phyloP scores from a whole-genome alignment of 2,329 filamentous ascomycete species.

The Berkeleyomyces rouxiae region DNA sequence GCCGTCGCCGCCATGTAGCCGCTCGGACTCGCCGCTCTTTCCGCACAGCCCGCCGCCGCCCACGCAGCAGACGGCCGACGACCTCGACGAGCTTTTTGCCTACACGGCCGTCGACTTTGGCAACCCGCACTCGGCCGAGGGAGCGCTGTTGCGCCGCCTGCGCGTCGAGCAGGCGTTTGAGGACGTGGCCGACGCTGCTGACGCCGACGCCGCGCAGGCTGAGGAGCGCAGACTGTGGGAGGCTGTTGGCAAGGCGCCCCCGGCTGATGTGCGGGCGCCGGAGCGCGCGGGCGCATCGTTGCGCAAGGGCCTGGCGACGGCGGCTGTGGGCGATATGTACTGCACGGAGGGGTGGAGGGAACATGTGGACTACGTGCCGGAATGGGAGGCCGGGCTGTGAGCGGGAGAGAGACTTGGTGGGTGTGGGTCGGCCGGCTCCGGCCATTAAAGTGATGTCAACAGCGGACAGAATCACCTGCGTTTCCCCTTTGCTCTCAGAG shows the following conservation, averaged over 20 bases:
- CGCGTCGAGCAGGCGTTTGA: slow-evolving; percentile 27
- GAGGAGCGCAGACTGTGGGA: slow-evolving; percentile 32
- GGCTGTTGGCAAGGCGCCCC: slow-evolving; percentile 23
- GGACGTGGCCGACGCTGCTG: slow-evolving; percentile 26
- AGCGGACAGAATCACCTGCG: too few species aligned
- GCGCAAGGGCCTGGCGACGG: not conserved
- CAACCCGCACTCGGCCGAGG: slow-evolving; percentile 22
- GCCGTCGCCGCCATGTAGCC: not conserved
- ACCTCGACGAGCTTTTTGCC: slow-evolving; percentile 23
- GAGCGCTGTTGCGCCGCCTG: slow-evolving; percentile 25
- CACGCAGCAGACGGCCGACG: slow-evolving; percentile 13
- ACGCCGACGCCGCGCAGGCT: slow-evolving; percentile 24
- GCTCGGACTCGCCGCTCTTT: slow-evolving; percentile 3
- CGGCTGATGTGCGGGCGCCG: slow-evolving; percentile 22
- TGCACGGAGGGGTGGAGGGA: slow-evolving; percentile 25
- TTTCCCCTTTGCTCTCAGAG: too few species aligned
- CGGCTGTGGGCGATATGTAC: slow-evolving; percentile 15
- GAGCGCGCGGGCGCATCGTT: not conserved
- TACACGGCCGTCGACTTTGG: slow-evolving; percentile 27
- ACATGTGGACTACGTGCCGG: slow-evolving; percentile 22
- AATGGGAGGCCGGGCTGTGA: slow-evolving; percentile 25
- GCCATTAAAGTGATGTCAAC: too few species aligned
- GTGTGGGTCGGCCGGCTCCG: too few species aligned
- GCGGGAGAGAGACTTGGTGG: too few species aligned
- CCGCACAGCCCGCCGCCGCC: not conserved